Conservation (phyloP, 2,329 filamentous ascomycete species). For the Beauveria rudraprayagi region DNA sequence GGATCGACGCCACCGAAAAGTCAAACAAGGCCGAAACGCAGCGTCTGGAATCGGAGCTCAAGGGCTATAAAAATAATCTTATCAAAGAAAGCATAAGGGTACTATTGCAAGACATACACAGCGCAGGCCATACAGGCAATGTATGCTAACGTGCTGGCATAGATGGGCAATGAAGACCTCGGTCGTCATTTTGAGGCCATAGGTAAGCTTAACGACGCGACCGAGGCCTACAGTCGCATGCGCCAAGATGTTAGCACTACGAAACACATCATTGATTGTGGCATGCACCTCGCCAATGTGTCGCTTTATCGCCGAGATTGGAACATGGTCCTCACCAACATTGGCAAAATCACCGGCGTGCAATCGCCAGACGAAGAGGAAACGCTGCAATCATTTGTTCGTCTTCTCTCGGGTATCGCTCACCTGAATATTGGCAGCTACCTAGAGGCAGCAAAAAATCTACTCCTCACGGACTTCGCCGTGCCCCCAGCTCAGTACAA, state of each 20-base stretch:
- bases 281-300: conserved; percentile 68
- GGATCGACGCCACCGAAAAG: conserved; percentile 62
- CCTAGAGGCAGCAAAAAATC: conserved; percentile 59
- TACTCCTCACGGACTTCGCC: conserved; percentile 55
- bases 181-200: conserved; percentile 74
- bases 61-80: conserved; percentile 91
- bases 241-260: conserved; percentile 79
- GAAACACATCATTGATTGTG: conserved; percentile 76
- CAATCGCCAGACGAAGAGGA: conserved; percentile 39
- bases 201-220: conserved; percentile 64
- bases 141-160: conserved; percentile 11
- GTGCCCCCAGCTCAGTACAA: conserved; percentile 49
- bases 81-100: conserved; percentile 96
- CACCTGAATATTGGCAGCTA: conserved; percentile 39
- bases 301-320: conserved; percentile 72
- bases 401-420: conserved; percentile 43
- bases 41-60: conserved; percentile 76
- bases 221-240: conserved; percentile 78
- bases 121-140: too few species aligned
- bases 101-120: conserved; percentile 13
- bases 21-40: conserved; percentile 62
- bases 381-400: conserved; percentile 41
- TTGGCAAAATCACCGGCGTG: conserved; percentile 54
- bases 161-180: conserved; percentile 94
- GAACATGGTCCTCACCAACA: conserved; percentile 52